These are phyloP conservation scores for Colletotrichum australisinense DNA, from an alignment of 2,329 filamentous ascomycete species.

Conservation along the genomic window DNA sequence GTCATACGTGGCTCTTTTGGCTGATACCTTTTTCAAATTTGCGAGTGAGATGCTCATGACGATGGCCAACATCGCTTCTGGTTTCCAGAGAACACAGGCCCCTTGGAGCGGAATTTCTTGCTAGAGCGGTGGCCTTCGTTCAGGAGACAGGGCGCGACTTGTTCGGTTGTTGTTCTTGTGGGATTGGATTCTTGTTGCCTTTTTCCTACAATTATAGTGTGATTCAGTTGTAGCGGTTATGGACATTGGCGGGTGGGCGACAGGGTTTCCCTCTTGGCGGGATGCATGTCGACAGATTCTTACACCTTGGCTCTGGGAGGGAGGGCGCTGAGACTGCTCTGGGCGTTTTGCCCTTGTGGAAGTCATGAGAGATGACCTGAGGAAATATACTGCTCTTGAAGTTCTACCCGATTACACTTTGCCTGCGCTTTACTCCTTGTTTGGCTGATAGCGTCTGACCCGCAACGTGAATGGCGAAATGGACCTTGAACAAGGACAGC, in stretches of 20 bases:
- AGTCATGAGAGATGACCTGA: background rate
- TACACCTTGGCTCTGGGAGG: background rate
- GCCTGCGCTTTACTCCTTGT: background rate
- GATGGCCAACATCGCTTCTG: background rate
- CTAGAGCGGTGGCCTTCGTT: background rate
- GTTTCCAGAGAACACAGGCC: background rate
- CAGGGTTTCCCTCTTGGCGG: background rate
- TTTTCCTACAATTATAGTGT: background rate
- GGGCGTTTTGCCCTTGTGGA: background rate
- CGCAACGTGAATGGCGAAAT: background rate
- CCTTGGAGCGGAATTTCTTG: background rate
- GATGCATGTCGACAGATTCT: background rate
- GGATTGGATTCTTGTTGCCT: background rate
- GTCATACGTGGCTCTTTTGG: conserved; percentile 29
- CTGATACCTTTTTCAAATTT: conserved; percentile 33
- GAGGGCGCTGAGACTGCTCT: background rate
- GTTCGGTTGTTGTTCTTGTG: background rate
- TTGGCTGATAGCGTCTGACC: background rate
- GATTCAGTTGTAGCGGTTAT: background rate
- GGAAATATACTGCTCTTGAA: background rate
- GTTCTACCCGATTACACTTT: background rate
- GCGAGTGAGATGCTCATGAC: background rate
- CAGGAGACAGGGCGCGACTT: background rate
- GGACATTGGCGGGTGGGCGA: background rate
- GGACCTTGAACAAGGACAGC: background rate